Conservation (phyloP, 2,329 filamentous ascomycete genomes). For the Nigrograna mackinnonii region DNA sequence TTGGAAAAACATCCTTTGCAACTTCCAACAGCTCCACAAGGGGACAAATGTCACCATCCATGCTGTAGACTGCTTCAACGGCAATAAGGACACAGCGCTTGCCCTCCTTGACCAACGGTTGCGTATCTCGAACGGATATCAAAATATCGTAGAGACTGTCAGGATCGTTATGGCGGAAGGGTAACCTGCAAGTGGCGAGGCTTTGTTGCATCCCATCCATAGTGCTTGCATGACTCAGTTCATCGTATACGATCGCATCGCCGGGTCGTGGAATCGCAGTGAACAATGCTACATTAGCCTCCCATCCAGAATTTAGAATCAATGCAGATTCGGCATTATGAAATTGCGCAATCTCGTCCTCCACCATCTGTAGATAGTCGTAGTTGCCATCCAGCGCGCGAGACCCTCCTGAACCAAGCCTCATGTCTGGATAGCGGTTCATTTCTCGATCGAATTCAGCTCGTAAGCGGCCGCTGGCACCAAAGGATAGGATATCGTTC, state of each 20-base stretch:
- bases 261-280: slow-evolving; percentile 48
- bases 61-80: slow-evolving; percentile 64
- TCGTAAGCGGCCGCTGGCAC: slow-evolving; percentile 47
- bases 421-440: slow-evolving; percentile 26
- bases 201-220: slow-evolving; percentile 76
- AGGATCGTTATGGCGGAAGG: slow-evolving; percentile 64
- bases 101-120: slow-evolving; percentile 25
- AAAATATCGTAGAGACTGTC: slow-evolving; percentile 46
- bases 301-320: slow-evolving; percentile 57
- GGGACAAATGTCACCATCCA: slow-evolving; percentile 77
- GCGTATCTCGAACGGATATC: not conserved
- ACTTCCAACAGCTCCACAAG: slow-evolving; percentile 62
- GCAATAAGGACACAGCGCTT: slow-evolving; percentile 35
- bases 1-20: slow-evolving; percentile 60
- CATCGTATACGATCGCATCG: slow-evolving; percentile 74
- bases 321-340: slow-evolving; percentile 59
- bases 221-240: slow-evolving; percentile 75
- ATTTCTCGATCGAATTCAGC: slow-evolving; percentile 52
- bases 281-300: slow-evolving; percentile 46
- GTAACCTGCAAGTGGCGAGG: slow-evolving; percentile 52
- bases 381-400: slow-evolving; percentile 66
- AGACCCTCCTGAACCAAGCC: slow-evolving; percentile 59
- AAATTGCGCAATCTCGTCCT: slow-evolving; percentile 60
- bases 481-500: slow-evolving; percentile 63
- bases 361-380: slow-evolving; percentile 56